Conservation (phyloP, 2,329 filamentous ascomycete species). For the Stachybotrys elegans region DNA sequence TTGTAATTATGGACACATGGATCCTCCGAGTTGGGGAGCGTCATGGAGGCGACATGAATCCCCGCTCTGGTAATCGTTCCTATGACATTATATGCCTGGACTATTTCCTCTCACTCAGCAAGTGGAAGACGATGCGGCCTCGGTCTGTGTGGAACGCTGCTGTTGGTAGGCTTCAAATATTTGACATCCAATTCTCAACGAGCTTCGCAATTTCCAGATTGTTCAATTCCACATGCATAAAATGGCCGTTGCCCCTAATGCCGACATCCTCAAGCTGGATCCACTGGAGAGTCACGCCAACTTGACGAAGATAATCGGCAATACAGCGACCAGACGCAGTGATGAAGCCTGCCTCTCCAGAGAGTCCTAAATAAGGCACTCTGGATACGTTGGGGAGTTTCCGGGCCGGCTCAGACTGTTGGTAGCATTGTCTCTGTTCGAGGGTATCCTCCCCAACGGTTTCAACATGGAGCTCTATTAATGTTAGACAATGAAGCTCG, state of each 20-base stretch:
- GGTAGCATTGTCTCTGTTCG: constrained; percentile 11
- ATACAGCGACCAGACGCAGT: constrained; percentile 11
- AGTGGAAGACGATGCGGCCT: too few relatives aligned
- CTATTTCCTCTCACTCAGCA: too few relatives aligned
- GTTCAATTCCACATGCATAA: constrained; percentile 14
- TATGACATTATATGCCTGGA: too few relatives aligned
- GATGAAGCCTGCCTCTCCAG: constrained; percentile 12
- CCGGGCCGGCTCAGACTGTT: constrained; percentile 10
- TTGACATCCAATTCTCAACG: constrained; percentile 7
- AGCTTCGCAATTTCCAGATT: constrained; percentile 11
- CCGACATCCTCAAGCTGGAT: constrained; percentile 9
- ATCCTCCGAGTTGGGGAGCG: too few relatives aligned
- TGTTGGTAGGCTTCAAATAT: neutral
- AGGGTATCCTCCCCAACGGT: constrained; percentile 12
- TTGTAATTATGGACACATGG: too few relatives aligned
- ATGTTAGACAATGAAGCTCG: neutral
- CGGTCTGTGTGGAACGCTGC: too few relatives aligned
- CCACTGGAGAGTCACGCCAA: constrained; percentile 11
- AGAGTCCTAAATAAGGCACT: constrained; percentile 10
- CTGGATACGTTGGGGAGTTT: constrained; percentile 12
- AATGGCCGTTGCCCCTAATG: constrained; percentile 13
- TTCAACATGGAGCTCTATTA: constrained; percentile 7
- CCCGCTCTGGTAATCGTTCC: too few relatives aligned
- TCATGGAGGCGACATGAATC: too few relatives aligned
- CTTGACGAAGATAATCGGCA: constrained; percentile 10